These are phyloP conservation scores for Pisolithus sp. DNA, from an alignment of 768 basidiomycete species.

Conservation along the genomic window DNA sequence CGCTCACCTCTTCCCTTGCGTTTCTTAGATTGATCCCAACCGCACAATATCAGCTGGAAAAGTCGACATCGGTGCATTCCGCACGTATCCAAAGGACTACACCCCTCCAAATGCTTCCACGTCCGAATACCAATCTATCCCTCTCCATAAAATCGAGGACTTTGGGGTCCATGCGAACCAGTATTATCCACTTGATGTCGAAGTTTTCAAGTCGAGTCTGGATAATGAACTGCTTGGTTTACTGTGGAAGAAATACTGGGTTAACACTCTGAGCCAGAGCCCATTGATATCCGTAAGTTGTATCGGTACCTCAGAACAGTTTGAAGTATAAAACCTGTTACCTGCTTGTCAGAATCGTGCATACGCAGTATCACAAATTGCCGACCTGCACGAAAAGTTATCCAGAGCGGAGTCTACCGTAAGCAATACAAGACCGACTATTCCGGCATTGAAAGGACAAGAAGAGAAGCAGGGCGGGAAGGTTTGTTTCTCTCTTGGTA, in stretches of 20 bases:
- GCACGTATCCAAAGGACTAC: constrained; percentile 95
- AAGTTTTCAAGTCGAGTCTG: constrained; percentile 88
- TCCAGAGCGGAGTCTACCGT: constrained; percentile 60
- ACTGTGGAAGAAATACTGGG: constrained; percentile 99
- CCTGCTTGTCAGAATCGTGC: constrained; percentile 69
- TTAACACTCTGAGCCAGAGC: constrained; percentile 91
- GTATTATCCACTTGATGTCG: constrained; percentile 91
- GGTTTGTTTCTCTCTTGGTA: constrained; percentile 23
- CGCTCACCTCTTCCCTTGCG: neutral
- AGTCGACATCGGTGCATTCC: constrained; percentile 98
- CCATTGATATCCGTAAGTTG: constrained; percentile 78
- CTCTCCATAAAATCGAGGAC: constrained; percentile 95
- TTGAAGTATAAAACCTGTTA: neutral
- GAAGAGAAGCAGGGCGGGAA: constrained; percentile 39
- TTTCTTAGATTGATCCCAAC: constrained; percentile 85
- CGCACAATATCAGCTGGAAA: constrained; percentile 97
- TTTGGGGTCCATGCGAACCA: constrained; percentile 97
- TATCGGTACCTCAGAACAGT: neutral
- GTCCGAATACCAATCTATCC: constrained; percentile 94
- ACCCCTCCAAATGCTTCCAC: constrained; percentile 65
- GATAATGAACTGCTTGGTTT: constrained; percentile 85
- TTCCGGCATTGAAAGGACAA: constrained; percentile 47
- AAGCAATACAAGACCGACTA: constrained; percentile 48
- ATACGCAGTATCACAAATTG: constrained; percentile 87
- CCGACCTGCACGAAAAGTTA: constrained; percentile 88